phyloP scores from a whole-genome alignment of 306 rosid species.

The Cucumis sativus region DNA sequence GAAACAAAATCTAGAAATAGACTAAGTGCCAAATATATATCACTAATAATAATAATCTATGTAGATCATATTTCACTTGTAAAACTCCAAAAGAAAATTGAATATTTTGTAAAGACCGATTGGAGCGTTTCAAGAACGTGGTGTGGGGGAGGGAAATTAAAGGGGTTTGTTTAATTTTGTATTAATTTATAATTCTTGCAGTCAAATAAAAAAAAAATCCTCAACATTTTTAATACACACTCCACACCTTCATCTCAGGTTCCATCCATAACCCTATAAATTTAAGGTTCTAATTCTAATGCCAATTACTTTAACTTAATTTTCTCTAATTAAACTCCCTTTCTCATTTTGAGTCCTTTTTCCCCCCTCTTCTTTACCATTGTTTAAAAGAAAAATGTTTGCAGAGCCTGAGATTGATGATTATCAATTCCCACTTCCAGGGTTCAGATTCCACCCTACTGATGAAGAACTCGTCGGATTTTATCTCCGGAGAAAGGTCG shows the following conservation, averaged over 20 bases:
- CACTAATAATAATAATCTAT: not conserved
- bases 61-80: not conserved
- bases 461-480: slow-evolving; percentile 89
- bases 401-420: slow-evolving; percentile 2
- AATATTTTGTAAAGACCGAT: not conserved
- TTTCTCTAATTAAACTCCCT: not conserved
- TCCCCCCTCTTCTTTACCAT: not conserved
- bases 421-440: slow-evolving; percentile 43
- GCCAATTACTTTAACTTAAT: not conserved
- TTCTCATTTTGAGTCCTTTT: not conserved
- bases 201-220: not conserved
- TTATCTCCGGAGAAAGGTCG: slow-evolving; percentile 68
- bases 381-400: not conserved
- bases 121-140: not conserved
- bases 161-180: not conserved
- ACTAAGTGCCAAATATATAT: not conserved
- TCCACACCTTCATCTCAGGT: not conserved
- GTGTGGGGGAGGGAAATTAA: not conserved
- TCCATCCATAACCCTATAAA: not conserved
- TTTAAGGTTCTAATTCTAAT: not conserved
- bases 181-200: not conserved
- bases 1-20: not conserved
- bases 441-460: slow-evolving; percentile 87
- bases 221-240: not conserved
- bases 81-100: not conserved